Evolutionary conservation across 2,329 filamentous ascomycete species (phyloP).

Genomic region (Fusarium caatingaense): DNA sequence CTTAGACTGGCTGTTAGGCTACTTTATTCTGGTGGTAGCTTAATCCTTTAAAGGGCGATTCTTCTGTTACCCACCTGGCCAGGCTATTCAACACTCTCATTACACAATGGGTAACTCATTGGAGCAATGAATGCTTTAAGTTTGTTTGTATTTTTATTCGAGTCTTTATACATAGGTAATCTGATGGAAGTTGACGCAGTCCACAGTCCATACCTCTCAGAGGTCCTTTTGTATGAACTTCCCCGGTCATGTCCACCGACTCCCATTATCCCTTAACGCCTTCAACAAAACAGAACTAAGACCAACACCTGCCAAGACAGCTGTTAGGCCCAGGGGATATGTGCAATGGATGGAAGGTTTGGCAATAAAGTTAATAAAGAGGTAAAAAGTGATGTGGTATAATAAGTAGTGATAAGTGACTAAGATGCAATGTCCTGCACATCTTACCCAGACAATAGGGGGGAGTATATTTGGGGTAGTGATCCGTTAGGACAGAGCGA

Average conservation of each 20-base stretch:
- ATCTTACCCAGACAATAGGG: slow-evolving; percentile 25
- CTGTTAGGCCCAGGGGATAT: slow-evolving; percentile 30
- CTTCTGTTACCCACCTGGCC: background rate
- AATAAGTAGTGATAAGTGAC: slow-evolving; percentile 18
- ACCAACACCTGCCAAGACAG: slow-evolving; percentile 11
- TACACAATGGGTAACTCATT: background rate
- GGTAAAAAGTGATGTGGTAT: slow-evolving; percentile 38
- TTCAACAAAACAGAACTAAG: slow-evolving; percentile 26
- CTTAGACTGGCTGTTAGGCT: background rate
- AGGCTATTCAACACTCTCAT: background rate
- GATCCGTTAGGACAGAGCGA: slow-evolving; percentile 34
- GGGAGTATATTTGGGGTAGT: slow-evolving; percentile 31
- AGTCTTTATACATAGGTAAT: slow-evolving; percentile 19
- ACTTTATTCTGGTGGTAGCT: background rate
- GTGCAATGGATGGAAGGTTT: slow-evolving; percentile 33
- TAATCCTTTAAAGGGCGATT: background rate
- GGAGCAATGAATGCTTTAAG: background rate
- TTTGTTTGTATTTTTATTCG: slow-evolving; percentile 25
- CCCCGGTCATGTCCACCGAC: slow-evolving; percentile 1
- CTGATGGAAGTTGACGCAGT: slow-evolving; percentile 34
- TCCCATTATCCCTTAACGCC: slow-evolving; percentile 22
- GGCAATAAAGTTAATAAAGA: slow-evolving; percentile 20
- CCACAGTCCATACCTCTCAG: slow-evolving; percentile 21
- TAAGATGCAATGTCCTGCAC: slow-evolving; percentile 14
- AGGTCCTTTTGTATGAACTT: slow-evolving; percentile 16